Conservation (phyloP, 2,329 filamentous ascomycete genomes). For the Aspergillus nomiae region DNA sequence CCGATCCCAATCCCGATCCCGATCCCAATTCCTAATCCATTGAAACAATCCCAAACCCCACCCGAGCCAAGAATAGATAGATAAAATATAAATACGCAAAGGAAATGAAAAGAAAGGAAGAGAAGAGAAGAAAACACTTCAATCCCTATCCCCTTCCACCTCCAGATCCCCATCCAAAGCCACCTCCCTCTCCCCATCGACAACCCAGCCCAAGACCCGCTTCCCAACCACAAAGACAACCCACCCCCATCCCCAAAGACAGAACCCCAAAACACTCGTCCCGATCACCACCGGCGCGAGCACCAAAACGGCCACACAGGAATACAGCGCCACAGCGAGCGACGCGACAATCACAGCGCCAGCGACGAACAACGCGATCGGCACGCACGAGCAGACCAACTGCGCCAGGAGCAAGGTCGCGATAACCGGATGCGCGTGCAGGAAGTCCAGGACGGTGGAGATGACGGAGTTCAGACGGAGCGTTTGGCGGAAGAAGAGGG, state of each 20-base stretch:
- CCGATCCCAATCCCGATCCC: too few relatives aligned
- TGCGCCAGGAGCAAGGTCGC: constrained; percentile 70
- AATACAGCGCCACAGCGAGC: constrained; percentile 59
- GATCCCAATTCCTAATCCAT: too few relatives aligned
- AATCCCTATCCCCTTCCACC: neutral
- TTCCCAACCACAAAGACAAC: constrained; percentile 51
- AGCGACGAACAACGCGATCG: constrained; percentile 67
- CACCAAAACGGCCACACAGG: constrained; percentile 63
- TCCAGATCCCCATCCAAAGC: neutral
- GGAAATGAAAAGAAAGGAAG: neutral
- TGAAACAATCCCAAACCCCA: neutral
- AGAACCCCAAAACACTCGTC: constrained; percentile 62
- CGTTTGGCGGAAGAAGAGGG: neutral
- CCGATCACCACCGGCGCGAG: constrained; percentile 70
- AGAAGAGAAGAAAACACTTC: neutral
- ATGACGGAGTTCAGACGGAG: constrained; percentile 49
- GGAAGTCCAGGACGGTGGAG: constrained; percentile 55
- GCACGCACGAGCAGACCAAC: constrained; percentile 65
- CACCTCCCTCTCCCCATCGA: neutral
- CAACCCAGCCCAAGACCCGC: constrained; percentile 14
- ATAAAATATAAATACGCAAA: too few relatives aligned
- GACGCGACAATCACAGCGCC: constrained; percentile 65
- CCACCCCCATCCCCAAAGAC: constrained; percentile 69
- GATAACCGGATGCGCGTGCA: constrained; percentile 70
- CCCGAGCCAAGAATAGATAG: too few relatives aligned